A percentile compares a stretch with the other conserved stretches of the same genome.
Evolutionary conservation across 2,329 filamentous ascomycete species (phyloP).

Genomic region (Fusarium palustre): DNA sequence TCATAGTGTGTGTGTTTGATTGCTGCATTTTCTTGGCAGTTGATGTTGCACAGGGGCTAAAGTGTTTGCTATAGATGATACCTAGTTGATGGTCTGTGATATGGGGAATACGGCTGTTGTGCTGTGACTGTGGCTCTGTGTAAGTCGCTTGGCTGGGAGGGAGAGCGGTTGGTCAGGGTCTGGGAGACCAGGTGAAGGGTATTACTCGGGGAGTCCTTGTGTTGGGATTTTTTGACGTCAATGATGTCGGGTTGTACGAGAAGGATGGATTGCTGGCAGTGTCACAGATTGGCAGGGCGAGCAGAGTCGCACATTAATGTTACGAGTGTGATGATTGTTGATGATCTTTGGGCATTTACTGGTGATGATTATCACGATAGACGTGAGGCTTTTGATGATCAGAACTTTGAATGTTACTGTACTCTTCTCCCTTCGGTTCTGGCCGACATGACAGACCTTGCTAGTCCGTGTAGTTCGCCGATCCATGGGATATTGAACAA

Average conservation of each 20-base stretch:
- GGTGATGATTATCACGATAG: constrained; percentile 11
- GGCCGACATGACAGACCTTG: constrained; percentile 1
- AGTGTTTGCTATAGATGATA: constrained; percentile 17
- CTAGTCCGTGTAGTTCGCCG: neutral
- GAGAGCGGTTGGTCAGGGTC: constrained; percentile 17
- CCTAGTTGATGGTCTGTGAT: neutral
- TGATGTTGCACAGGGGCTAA: constrained; percentile 5
- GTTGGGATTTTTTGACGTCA: constrained; percentile 19
- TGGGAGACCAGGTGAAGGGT: neutral
- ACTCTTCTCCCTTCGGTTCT: constrained; percentile 2
- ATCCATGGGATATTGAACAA: constrained; percentile 3
- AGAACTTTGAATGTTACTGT: neutral
- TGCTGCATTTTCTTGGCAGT: constrained; percentile 5
- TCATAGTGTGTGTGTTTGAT: constrained; percentile 4
- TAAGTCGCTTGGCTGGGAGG: constrained; percentile 25
- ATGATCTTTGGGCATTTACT: constrained; percentile 1
- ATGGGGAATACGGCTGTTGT: constrained; percentile 13
- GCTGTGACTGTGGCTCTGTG: constrained; percentile 12
- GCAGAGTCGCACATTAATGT: neutral
- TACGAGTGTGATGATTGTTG: neutral
- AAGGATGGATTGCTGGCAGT: neutral
- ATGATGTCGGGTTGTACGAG: constrained; percentile 10
- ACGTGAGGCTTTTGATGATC: constrained; percentile 32
- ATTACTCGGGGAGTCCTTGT: constrained; percentile 9
- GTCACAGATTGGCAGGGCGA: constrained; percentile 16